These are phyloP conservation scores for Dioszegia crocea DNA, from an alignment of 768 basidiomycete species.

Conservation along the genomic window DNA sequence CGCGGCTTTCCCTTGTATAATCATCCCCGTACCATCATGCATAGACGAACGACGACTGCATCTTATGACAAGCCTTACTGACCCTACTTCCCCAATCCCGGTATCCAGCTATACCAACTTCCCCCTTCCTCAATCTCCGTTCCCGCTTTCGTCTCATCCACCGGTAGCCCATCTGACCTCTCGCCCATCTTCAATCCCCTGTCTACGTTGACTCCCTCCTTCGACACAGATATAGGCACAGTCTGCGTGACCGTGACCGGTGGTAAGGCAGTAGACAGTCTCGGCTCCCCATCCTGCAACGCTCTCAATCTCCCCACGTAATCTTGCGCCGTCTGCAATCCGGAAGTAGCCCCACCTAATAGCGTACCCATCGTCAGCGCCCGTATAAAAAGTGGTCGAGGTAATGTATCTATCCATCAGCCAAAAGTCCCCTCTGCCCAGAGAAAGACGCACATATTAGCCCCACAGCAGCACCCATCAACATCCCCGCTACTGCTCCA, in stretches of 20 bases:
- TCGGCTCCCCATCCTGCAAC: slow-evolving; percentile 5
- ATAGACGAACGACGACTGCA: background rate
- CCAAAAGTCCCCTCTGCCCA: background rate
- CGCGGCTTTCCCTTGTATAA: background rate
- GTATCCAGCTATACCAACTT: slow-evolving; percentile 8
- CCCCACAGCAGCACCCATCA: slow-evolving; percentile 36
- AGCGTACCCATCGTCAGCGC: slow-evolving; percentile 38
- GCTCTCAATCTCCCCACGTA: slow-evolving; percentile 20
- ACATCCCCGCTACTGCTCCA: slow-evolving; percentile 38
- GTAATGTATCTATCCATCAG: slow-evolving; percentile 34
- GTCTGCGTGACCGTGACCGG: too few species aligned
- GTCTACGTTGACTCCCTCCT: background rate
- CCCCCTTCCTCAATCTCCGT: background rate
- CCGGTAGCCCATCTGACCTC: background rate
- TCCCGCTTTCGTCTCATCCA: background rate
- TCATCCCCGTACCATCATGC: background rate
- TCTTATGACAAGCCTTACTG: background rate
- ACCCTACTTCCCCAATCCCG: background rate
- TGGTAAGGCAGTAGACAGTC: background rate
- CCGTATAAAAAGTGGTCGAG: slow-evolving; percentile 35
- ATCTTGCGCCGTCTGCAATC: slow-evolving; percentile 26
- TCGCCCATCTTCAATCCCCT: background rate
- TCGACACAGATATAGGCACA: too few species aligned
- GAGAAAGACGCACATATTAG: slow-evolving; percentile 26
- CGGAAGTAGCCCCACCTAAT: slow-evolving; percentile 31